Percentiles rank a stretch among this genome's conserved stretches.
These are phyloP conservation scores for Kluyveromyces siamensis DNA, from an alignment of 805 yeast genomes.

Conservation along the genomic window DNA sequence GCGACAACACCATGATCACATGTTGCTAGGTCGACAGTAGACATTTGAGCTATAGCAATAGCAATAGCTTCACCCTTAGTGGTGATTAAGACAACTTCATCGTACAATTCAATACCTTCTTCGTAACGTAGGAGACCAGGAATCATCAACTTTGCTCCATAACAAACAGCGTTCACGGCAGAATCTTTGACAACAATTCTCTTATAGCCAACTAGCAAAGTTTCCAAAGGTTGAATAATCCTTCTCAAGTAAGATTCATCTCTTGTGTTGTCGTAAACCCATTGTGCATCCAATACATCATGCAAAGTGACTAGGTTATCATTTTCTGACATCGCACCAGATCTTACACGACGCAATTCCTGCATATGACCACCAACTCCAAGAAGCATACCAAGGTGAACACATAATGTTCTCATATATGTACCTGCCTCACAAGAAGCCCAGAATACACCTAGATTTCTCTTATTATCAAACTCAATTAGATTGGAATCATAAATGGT, in stretches of 20 bases:
- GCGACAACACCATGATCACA: conserved; percentile 99
- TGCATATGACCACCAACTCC: conserved; percentile 99
- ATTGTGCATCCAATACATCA: conserved; percentile 97
- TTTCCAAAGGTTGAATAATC: conserved; percentile 90
- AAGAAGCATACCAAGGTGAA: conserved; percentile 93
- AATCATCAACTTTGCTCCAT: conserved; percentile 98
- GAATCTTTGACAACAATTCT: conserved; percentile 92
- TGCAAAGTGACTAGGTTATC: conserved; percentile 93
- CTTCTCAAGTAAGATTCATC: conserved; percentile 94
- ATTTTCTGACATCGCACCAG: conserved; percentile 87
- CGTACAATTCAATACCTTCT: conserved; percentile 93
- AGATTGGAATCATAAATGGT: conserved; percentile 94
- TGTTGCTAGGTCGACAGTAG: conserved; percentile 90
- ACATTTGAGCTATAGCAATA: conserved; percentile 97
- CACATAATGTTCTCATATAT: conserved; percentile 98
- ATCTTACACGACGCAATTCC: conserved; percentile 97
- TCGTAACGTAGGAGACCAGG: conserved; percentile 97
- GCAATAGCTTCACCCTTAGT: conserved; percentile 99
- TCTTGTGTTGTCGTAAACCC: conserved; percentile 93
- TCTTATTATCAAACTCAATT: conserved; percentile 92
- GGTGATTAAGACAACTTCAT: conserved; percentile 95
- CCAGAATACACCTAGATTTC: conserved; percentile 98
- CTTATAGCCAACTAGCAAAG: conserved; percentile 88
- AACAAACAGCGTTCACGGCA: conserved; percentile 96
- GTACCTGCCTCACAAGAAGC: conserved; percentile 99